Evolutionary conservation across 129 eudicot species (phyloP).

Genomic region (Cynara cardunculus): DNA sequence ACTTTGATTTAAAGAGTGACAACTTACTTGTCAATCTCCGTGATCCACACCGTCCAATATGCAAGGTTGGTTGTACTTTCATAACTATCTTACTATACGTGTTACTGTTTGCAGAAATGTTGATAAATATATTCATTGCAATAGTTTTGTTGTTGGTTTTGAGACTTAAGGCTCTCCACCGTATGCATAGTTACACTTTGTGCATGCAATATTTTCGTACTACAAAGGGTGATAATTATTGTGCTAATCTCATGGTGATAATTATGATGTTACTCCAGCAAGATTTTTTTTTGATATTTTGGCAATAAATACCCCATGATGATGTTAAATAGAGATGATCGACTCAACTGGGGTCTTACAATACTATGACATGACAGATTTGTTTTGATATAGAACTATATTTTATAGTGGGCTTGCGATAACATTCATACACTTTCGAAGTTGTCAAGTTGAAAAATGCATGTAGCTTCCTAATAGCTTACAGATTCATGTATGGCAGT

Average conservation of each 20-base stretch:
- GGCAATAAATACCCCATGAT: neutral
- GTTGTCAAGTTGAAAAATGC: neutral
- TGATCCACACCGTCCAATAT: constrained; percentile 93
- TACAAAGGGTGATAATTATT: neutral
- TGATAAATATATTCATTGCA: neutral
- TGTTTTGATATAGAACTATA: neutral
- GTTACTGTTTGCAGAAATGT: neutral
- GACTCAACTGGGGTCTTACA: neutral
- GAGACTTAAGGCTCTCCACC: neutral
- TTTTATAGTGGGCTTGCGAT: neutral
- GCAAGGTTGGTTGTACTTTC: constrained; percentile 61
- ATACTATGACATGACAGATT: neutral
- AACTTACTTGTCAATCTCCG: constrained; percentile 93
- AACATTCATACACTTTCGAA: neutral
- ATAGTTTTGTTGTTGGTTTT: neutral
- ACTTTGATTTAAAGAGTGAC: constrained; percentile 90
- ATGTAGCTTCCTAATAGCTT: constrained; percentile 4
- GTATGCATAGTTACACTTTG: neutral
- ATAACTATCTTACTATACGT: constrained; percentile 3
- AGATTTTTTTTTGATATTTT: neutral
- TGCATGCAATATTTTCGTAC: neutral
- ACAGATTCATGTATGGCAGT: neutral
- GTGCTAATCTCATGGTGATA: neutral
- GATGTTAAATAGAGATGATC: neutral
- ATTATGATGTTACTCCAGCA: neutral